Evolutionary conservation across 2,329 filamentous ascomycete genomes (phyloP), one percentile per base, ranked within the genome.

Genomic region (Clonostachys solani): DNA sequence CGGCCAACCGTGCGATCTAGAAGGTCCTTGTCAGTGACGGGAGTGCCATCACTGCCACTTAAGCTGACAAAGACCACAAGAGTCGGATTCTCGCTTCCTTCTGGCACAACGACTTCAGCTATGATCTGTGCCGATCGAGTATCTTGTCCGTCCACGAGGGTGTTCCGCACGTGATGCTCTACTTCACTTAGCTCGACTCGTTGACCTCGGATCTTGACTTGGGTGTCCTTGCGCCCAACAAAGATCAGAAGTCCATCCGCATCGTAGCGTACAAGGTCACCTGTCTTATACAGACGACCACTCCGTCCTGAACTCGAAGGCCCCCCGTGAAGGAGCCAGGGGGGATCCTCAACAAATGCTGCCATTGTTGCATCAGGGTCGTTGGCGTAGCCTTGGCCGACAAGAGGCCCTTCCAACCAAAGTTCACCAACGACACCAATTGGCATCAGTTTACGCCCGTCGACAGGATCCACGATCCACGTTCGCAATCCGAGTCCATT

Each of bases 321-420:
- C 16, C 52, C 54, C 6, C 41, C 40, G 23, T 38, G 40, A 60
- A 50, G 66, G 64, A 40, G 12, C 48, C 35, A 86, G 1, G 61
- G 50, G 0, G 83, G 75, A 56, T 94, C 86, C 1, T 81, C 53
- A 42, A 83, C 70, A 50, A 82, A 83, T 0, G 66, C 67, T 19
- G 66, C 67, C 13, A 63, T 63, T 0, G 78, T 81, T 55, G 76
- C 77, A 42, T 68, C 64, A 1, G 64, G 62, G 42, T 80, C 72
- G 48, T 75, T 73, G 37, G 80, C 60, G 48, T 83, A 83, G 23
- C 77, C 89, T 37, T 77, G 73, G 38, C 82, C 84, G 8, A 96
- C 81, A 65, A 96, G 90, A 43, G 88, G 80, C 10, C 91, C 92
- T 15, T 89, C 90, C 61, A 95, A 94, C 58, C 87, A 94, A 6